Conservation (phyloP, 2,329 filamentous ascomycete species). For the Penicillium griseofulvum region DNA sequence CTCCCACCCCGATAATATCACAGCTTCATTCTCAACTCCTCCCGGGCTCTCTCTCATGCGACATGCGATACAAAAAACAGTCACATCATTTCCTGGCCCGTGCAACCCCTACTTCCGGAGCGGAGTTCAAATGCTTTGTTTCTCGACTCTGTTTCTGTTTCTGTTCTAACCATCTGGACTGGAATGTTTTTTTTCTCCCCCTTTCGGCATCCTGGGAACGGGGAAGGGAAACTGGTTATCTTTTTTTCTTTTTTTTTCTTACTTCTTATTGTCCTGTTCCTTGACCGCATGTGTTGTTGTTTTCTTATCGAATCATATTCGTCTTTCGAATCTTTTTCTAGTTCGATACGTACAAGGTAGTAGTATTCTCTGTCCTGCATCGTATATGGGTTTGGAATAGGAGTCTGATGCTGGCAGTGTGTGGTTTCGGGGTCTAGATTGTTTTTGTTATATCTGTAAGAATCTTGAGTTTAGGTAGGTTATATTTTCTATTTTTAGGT, state of each 20-base stretch:
- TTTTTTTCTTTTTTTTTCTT: slow-evolving; percentile 15
- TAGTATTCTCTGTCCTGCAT: not conserved
- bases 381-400: not conserved
- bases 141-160: slow-evolving; percentile 12
- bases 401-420: not conserved
- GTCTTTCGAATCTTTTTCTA: slow-evolving; percentile 6
- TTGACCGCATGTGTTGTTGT: slow-evolving; percentile 19
- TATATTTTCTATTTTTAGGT: not conserved
- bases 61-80: slow-evolving; percentile 16
- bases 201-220: slow-evolving; percentile 23
- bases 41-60: slow-evolving; percentile 16
- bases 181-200: slow-evolving; percentile 22
- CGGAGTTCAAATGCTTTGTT: slow-evolving; percentile 14
- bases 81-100: slow-evolving; percentile 18
- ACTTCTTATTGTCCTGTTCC: slow-evolving; percentile 20
- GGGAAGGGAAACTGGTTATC: slow-evolving; percentile 18
- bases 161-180: slow-evolving; percentile 24
- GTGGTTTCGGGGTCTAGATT: not conserved
- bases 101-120: slow-evolving; percentile 19
- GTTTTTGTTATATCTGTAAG: not conserved
- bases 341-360: not conserved
- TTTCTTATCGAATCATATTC: slow-evolving; percentile 10
- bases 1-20: slow-evolving; percentile 16
- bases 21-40: slow-evolving; percentile 7
- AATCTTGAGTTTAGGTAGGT: not conserved